phyloP scores from a whole-genome alignment of 805 yeast genomes.

The Grigorovia jiainica region DNA sequence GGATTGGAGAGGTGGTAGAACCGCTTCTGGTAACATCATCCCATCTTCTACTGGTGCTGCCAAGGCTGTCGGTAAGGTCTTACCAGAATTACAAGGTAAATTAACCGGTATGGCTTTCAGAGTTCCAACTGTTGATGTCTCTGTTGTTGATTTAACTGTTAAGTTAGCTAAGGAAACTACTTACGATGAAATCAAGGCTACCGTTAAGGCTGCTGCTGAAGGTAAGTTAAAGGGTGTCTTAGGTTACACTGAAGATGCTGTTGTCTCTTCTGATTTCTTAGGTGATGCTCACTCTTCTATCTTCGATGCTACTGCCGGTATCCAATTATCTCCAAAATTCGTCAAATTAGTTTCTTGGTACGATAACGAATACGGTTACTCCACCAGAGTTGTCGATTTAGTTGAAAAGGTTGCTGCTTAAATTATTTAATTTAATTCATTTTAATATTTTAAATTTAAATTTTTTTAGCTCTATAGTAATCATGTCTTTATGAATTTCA shows the following conservation, averaged over 20 bases:
- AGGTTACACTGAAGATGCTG: conserved; percentile 65
- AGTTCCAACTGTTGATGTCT: conserved; percentile 67
- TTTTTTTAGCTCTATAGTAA: not conserved
- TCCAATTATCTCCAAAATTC: conserved; percentile 59
- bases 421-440: not conserved
- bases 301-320: conserved; percentile 63
- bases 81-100: conserved; percentile 63
- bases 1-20: conserved; percentile 77
- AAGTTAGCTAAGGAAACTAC: conserved; percentile 49
- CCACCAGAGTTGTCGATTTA: conserved; percentile 67
- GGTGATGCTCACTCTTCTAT: conserved; percentile 53
- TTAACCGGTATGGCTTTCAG: conserved; percentile 67
- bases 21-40: conserved; percentile 66
- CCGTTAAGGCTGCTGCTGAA: conserved; percentile 49
- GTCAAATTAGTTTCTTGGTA: conserved; percentile 66
- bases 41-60: conserved; percentile 75
- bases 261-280: conserved; percentile 62
- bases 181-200: conserved; percentile 55
- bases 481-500: not conserved
- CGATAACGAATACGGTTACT: conserved; percentile 70
- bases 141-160: conserved; percentile 63
- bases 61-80: conserved; percentile 67
- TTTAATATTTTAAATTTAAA: conserved; percentile 16
- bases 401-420: conserved; percentile 47
- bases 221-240: conserved; percentile 53